Conservation (phyloP, 345 rosid species). For the Cardamine chenopodiifolia region DNA sequence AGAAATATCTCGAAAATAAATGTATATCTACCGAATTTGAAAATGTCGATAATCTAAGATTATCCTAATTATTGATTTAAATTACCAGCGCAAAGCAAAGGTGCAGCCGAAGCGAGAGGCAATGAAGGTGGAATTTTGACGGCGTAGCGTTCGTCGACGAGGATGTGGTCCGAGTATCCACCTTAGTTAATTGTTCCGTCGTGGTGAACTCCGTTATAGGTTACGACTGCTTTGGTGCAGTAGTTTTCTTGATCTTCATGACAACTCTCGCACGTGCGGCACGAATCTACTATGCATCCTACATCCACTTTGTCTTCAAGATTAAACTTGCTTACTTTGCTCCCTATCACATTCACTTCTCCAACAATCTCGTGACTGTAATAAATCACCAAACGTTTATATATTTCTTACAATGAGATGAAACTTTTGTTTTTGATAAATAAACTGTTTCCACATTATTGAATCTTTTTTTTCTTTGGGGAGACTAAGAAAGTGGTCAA, state of each 20-base stretch:
- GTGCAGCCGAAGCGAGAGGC: conserved; percentile 59
- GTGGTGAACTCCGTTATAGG: conserved; percentile 41
- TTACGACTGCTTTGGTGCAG: conserved; percentile 50
- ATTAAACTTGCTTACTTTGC: conserved; percentile 51
- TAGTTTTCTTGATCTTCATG: conserved; percentile 54
- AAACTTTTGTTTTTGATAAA: background rate
- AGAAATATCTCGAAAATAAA: background rate
- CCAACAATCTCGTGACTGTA: conserved; percentile 74
- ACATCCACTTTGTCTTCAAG: conserved; percentile 61
- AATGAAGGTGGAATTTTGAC: conserved; percentile 52
- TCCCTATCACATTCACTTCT: conserved; percentile 59
- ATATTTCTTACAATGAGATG: background rate
- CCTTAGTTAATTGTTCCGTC: conserved; percentile 60
- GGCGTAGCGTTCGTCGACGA: conserved; percentile 53
- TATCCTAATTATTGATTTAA: background rate
- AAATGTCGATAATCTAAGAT: background rate
- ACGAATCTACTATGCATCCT: conserved; percentile 61
- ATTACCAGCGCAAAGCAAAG: conserved; percentile 66
- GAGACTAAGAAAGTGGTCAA: background rate
- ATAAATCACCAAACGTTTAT: background rate
- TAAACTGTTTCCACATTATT: background rate
- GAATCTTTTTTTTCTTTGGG: background rate
- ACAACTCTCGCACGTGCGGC: conserved; percentile 58
- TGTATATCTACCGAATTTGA: background rate
- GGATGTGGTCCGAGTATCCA: conserved; percentile 66